These are phyloP conservation scores for Hypericum perforatum DNA, from an alignment of 345 rosid genomes.

Conservation along the genomic window DNA sequence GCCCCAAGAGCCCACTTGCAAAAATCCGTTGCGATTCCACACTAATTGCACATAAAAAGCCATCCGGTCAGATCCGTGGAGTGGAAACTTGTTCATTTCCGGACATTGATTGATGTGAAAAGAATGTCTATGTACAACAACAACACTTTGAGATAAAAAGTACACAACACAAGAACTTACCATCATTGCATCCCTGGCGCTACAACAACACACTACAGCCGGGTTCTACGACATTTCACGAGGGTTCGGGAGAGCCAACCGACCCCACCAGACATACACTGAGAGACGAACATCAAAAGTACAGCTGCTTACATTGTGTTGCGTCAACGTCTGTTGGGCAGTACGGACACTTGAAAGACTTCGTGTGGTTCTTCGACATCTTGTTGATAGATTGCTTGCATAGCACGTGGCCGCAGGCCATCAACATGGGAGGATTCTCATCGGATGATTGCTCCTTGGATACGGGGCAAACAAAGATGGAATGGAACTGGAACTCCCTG, in stretches of 20 bases:
- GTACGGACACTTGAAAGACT: slow-evolving; percentile 50
- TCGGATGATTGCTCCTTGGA: slow-evolving; percentile 55
- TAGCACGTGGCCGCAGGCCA: slow-evolving; percentile 61
- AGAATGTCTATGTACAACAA: slow-evolving; percentile 36
- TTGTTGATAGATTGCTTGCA: slow-evolving; percentile 46
- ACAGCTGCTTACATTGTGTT: slow-evolving; percentile 33
- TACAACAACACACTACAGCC: slow-evolving; percentile 10
- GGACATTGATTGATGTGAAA: slow-evolving; percentile 9
- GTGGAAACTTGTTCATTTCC: not conserved
- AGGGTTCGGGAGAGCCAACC: not conserved
- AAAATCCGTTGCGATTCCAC: no score
- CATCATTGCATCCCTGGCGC: slow-evolving; percentile 10
- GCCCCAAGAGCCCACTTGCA: no score
- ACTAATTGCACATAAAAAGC: no score
- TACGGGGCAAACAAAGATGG: slow-evolving; percentile 61
- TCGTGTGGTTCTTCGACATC: slow-evolving; percentile 41
- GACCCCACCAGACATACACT: slow-evolving; percentile 15
- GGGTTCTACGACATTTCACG: slow-evolving; percentile 12
- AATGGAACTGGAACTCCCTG: slow-evolving; percentile 52
- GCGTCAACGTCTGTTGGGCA: slow-evolving; percentile 44
- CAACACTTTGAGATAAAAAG: slow-evolving; percentile 13
- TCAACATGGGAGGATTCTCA: slow-evolving; percentile 64
- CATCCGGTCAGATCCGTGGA: no score
- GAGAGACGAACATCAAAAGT: slow-evolving; percentile 30
- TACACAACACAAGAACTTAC: slow-evolving; percentile 17